Conservation (phyloP, 1,284 basidiomycete species). For the Tausonia pullulans region DNA sequence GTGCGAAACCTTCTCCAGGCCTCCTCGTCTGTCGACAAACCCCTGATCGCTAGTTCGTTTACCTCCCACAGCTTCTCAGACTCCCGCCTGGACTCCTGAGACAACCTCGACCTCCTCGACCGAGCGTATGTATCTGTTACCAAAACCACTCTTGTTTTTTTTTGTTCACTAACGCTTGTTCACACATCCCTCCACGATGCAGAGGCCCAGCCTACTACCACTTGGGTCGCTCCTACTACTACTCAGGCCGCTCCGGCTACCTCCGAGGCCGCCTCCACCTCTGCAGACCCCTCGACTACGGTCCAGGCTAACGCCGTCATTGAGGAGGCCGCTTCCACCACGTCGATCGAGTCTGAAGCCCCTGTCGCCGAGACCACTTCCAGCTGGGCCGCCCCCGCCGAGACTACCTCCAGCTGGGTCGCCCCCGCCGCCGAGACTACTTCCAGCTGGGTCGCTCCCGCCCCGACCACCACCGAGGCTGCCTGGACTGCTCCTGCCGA, state of each 20-base stretch:
- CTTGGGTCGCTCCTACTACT: constrained; percentile 17
- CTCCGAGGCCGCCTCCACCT: not conserved
- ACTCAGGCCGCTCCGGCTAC: not conserved
- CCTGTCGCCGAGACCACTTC: constrained; percentile 4
- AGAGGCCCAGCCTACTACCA: too few species aligned
- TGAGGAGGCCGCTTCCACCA: constrained; percentile 17
- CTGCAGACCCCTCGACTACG: constrained; percentile 20
- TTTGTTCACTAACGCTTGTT: constrained; percentile 14
- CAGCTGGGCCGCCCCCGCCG: constrained; percentile 18
- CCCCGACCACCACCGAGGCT: constrained; percentile 5
- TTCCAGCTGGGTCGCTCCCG: constrained; percentile 4
- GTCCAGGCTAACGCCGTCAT: constrained; percentile 19
- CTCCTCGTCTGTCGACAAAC: not conserved
- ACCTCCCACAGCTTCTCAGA: constrained; percentile 18
- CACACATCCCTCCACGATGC: too few species aligned
- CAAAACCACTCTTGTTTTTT: too few species aligned
- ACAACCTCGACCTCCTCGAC: constrained; percentile 22
- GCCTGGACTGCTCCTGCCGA: constrained; percentile 30
- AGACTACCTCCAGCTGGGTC: constrained; percentile 15
- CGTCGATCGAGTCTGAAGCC: constrained; percentile 13
- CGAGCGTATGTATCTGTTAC: too few species aligned
- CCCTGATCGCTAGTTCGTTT: not conserved
- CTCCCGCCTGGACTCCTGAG: constrained; percentile 21
- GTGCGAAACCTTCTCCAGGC: too few species aligned
- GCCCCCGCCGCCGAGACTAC: not conserved